Evolutionary conservation across 164 flowering plant genomes (phyloP), one percentile per base, ranked within the genome.

Genomic region (Euptelea pleiosperma): DNA sequence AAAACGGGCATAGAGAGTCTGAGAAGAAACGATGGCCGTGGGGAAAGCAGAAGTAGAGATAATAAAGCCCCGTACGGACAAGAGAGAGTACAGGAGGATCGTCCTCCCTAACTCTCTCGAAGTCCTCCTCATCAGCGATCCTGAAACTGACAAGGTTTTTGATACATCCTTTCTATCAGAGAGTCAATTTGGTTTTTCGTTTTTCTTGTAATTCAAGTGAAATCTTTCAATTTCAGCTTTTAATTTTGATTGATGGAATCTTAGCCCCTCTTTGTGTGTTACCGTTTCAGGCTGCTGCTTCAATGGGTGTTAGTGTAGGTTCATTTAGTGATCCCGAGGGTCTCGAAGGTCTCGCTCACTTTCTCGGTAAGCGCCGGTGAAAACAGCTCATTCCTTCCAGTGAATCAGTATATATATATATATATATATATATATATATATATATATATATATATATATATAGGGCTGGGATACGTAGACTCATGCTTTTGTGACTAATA

Each of bases 301-400:
- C 97, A 6, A 93, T 93, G 99, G 51, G 70, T 66, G 99, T 90
- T 45, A 40, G 81, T 21, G 91, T 93, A 19, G 99, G 99, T 26
- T 73, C 82, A 8, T 90, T 83, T 65, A 75, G 88, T 33, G 93
- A 93, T 61, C 99, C 99, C 3, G 79, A 77, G 9, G 96, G 95
- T 19, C 83, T 93, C 19, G 95, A 86, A 61, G 99, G 99, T 11
- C 89, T 93, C 12, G 97, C 99, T 33, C 99, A 93, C 72, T 93
- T 93, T 70, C 95, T 93, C 0, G 99, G 99, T 93, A 77, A 52
- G 67, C n/a, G 9, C 15, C 29, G 24, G 34, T 24, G 6, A 22
- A n/a, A n/a, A n/a, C n/a, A n/a, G n/a, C n/a, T n/a, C n/a, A n/a
- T n/a, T n/a, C n/a, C n/a, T n/a, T n/a, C n/a, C n/a, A n/a, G n/a